phyloP scores from a whole-genome alignment of 208 protist species.

The Acanthamoeba royreba region DNA sequence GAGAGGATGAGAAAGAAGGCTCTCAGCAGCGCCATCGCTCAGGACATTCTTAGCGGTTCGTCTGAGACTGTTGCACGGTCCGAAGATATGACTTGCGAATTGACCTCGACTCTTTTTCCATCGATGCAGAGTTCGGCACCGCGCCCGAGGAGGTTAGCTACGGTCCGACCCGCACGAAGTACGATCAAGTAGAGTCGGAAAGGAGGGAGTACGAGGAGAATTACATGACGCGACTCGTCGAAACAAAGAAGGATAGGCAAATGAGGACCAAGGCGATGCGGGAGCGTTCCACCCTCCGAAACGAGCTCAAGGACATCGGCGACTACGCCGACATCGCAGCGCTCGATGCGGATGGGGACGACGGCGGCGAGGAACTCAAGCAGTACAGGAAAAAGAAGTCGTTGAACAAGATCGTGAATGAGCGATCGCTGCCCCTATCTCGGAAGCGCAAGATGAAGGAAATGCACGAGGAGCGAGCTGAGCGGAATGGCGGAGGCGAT shows the following conservation, averaged over 20 bases:
- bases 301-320: background rate
- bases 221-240: slow-evolving; percentile 38
- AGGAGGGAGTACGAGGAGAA: slow-evolving; percentile 49
- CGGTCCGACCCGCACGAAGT: background rate
- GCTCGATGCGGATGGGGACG: background rate
- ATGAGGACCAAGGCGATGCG: background rate
- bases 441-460: background rate
- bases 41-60: slow-evolving; percentile 17
- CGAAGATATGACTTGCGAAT: background rate
- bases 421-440: background rate
- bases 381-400: background rate
- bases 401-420: background rate
- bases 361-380: background rate
- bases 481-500: background rate
- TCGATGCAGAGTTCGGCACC: slow-evolving; percentile 12
- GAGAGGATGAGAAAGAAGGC: background rate
- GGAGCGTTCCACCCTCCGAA: background rate
- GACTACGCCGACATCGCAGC: slow-evolving; percentile 8
- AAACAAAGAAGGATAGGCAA: slow-evolving; percentile 54
- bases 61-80: background rate
- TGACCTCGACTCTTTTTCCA: background rate
- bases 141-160: slow-evolving; percentile 36
- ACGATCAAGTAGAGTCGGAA: slow-evolving; percentile 13
- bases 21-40: background rate
- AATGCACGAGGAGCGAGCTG: background rate